A percentile compares a stretch with the other conserved stretches of the same genome.
phyloP scores from a whole-genome alignment of 257 asterid species.

The Solanum virginianum region DNA sequence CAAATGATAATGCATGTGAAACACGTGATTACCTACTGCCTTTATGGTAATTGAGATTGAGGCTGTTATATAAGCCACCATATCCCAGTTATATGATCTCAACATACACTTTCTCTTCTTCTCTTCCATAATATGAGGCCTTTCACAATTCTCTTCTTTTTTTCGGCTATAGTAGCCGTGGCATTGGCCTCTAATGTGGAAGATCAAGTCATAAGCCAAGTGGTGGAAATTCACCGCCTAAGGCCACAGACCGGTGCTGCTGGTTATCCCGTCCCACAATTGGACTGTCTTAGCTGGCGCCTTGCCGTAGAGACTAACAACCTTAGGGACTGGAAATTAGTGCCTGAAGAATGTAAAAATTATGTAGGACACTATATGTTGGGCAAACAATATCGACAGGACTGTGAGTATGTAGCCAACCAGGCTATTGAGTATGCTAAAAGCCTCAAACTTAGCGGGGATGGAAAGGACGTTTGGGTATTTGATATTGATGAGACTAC shows the following conservation, averaged over 20 bases:
- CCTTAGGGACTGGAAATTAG: constrained; percentile 21
- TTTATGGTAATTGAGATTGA: no score
- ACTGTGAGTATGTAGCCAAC: constrained; percentile 30
- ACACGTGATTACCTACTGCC: no score
- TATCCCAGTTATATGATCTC: no score
- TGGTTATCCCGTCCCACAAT: constrained; percentile 13
- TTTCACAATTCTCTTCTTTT: background rate
- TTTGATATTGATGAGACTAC: constrained; percentile 44
- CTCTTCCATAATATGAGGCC: background rate
- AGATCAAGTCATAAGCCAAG: background rate
- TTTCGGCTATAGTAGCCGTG: background rate
- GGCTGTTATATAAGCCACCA: background rate
- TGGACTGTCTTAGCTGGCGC: constrained; percentile 70
- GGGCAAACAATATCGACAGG: constrained; percentile 44
- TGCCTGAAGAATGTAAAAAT: constrained; percentile 32
- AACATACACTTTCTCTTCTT: no score
- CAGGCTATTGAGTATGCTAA: constrained; percentile 35
- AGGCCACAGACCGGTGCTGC: constrained; percentile 25
- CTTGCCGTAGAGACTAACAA: constrained; percentile 56
- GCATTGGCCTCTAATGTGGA: background rate
- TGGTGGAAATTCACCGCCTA: constrained; percentile 24
- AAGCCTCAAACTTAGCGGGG: constrained; percentile 9
- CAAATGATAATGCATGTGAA: no score
- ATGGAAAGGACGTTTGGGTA: constrained; percentile 36
- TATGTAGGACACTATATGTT: constrained; percentile 55